Base-by-base conservation (phyloP, 2,329 filamentous ascomycete genomes). In the Coniochaeta pulveracea region DNA sequence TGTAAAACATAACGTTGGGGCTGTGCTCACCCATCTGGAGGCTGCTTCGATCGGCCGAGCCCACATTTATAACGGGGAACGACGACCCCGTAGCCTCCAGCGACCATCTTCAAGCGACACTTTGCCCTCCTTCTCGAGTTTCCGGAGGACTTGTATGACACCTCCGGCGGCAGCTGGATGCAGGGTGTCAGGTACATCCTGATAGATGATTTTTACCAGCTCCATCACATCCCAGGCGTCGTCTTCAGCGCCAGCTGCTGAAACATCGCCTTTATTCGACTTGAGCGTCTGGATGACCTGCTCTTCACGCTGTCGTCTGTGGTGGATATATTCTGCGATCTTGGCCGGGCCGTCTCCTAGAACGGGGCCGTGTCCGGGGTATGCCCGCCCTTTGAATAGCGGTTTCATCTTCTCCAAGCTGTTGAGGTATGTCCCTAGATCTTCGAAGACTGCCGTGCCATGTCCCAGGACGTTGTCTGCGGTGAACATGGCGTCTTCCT, bases 191-290 rank as follows among this genome's bases (percentile, higher is more conserved):
- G 83, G 79, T 15, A 93, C 78, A 46, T 85, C 77, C 34, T 67
- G 69, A 53, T 98, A 98, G 21, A 98, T 85, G 19, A 82, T 62
- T 55, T 81, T 83, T n/a, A 95, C 89, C 41, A 96, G 64, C 37
- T 89, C 84, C 69, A 85, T 79, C 7, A 76, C 67, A 6, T 70
- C 73, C 82, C 80, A 85, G 1, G 55, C 52, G 37, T 58, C 54
- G 19, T 43, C 46, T 18, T 26, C 33, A 11, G 37, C 24, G 12
- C 40, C 41, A 18, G 16, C 16, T 15, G 28, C 19, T 12, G 8
- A 11, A 21, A 47, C 43, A 3, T 54, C 41, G 10, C 38, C 43
- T 28, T 53, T 50, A 47, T 49, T 50, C 27, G 58, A 60, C 26
- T 58, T 58, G 43, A 93, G 52, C 0, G 79, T 74, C 35, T 70